These are phyloP conservation scores for Teratosphaeriaceae sp. DNA, from an alignment of 2,329 filamentous ascomycete species.

Conservation along the genomic window DNA sequence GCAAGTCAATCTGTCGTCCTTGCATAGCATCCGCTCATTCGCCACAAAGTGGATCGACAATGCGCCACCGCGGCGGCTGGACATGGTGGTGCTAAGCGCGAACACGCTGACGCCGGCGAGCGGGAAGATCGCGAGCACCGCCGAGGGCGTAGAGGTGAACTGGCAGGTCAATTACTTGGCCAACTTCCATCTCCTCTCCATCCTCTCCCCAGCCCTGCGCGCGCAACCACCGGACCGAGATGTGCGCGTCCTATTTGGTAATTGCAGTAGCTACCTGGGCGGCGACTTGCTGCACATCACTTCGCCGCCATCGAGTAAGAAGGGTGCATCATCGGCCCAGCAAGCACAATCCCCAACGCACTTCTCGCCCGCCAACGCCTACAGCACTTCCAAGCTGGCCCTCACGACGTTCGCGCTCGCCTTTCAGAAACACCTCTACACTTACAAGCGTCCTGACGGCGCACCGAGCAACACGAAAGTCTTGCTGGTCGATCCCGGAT, in stretches of 20 bases:
- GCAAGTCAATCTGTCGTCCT: conserved; percentile 78
- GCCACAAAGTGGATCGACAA: conserved; percentile 99
- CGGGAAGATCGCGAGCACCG: conserved; percentile 51
- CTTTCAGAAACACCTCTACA: conserved; percentile 85
- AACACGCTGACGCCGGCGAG: conserved; percentile 68
- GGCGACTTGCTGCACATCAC: conserved; percentile 58
- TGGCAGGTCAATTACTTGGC: conserved; percentile 95
- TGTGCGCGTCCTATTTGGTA: conserved; percentile 78
- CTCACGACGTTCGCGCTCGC: conserved; percentile 83
- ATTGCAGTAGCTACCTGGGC: conserved; percentile 81
- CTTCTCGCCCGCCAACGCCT: conserved; percentile 40
- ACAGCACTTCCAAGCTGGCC: conserved; percentile 56
- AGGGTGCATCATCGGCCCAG: conserved; percentile 44
- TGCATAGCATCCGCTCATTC: conserved; percentile 88
- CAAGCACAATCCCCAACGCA: conserved; percentile 35
- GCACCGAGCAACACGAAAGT: conserved; percentile 77
- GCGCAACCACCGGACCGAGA: conserved; percentile 92
- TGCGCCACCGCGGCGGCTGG: conserved; percentile 75
- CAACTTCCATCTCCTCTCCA: conserved; percentile 90
- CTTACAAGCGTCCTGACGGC: conserved; percentile 77
- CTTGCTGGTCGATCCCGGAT: conserved; percentile 80
- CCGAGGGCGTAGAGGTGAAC: conserved; percentile 76
- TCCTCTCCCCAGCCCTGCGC: conserved; percentile 81
- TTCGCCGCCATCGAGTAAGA: conserved; percentile 35
- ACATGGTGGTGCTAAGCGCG: conserved; percentile 86